Evolutionary conservation across 2,329 filamentous ascomycete species (phyloP), one percentile per base, ranked within the genome.

Genomic region (Penicillium concentricum): DNA sequence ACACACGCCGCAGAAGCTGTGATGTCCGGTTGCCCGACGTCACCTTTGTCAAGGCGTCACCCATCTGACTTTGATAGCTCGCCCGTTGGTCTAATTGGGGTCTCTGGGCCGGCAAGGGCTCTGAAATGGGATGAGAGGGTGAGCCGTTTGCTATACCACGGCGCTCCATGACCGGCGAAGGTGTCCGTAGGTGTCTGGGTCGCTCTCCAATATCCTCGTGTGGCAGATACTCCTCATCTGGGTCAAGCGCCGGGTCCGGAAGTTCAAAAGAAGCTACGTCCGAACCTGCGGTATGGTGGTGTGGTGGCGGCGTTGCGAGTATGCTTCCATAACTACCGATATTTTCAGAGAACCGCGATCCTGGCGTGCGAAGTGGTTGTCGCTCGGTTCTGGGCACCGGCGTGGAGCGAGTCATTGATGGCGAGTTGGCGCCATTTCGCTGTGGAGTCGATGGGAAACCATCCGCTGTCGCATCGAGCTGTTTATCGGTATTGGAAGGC

Each of bases 291-390:
- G 24, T 32, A 4, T 56, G 65, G 13, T 63, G 56, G 28, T 66
- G 63, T 13, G 64, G 63, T 5, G 79, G 80, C 2, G 83, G 83
- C 28, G 82, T 82, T 8, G 81, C 79, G 10, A 86, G 73, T 63
- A 88, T 87, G 68, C 85, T 88, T 44, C 86, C 86, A 78, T 88
- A 88, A 61, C 79, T 80, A 35, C 76, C 80, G 63, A 81, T 66
- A 16, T 62, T 62, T 22, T 70, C 67, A 8, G 69, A 70, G 45
- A 75, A 73, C 8, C 73, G 69, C 6, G 73, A 72, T 32, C 67
- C 64, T 6, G 72, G 68, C 2, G 66, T 68, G 37, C 67, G 71
- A 37, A 74, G 61, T 13, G 73, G 72, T 35, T 70, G 72, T 51
- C 71, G 70, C 52, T 74, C 72, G n/a, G 72, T 70, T 50, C 73